These are phyloP conservation scores for Phialemoniopsis sp. DNA, from an alignment of 2,329 filamentous ascomycete genomes.

Conservation along the genomic window DNA sequence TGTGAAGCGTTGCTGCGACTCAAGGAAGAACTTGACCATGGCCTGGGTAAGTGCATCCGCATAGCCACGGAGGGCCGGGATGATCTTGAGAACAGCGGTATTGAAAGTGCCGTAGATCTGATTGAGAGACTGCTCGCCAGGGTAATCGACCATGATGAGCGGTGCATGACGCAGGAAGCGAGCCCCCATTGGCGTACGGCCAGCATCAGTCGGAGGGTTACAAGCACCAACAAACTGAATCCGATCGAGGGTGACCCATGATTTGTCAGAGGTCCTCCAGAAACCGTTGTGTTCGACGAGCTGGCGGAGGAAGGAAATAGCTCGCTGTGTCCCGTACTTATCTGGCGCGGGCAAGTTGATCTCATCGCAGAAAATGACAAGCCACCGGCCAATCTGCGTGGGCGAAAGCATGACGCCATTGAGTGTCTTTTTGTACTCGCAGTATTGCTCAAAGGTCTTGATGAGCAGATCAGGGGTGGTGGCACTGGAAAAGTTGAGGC, in stretches of 20 bases:
- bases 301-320: slow-evolving; percentile 95
- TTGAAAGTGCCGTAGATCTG: slow-evolving; percentile 99
- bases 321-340: slow-evolving; percentile 94
- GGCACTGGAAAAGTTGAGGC: slow-evolving; percentile 98
- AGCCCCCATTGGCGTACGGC: slow-evolving; percentile 88
- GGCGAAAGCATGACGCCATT: slow-evolving; percentile 95
- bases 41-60: slow-evolving; percentile 90
- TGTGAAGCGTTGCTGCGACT: slow-evolving; percentile 92
- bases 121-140: slow-evolving; percentile 86
- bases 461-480: slow-evolving; percentile 96
- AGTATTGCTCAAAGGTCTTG: slow-evolving; percentile 99
- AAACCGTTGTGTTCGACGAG: slow-evolving; percentile 98
- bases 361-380: slow-evolving; percentile 98
- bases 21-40: slow-evolving; percentile 95
- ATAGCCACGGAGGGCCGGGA: slow-evolving; percentile 91
- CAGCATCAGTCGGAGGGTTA: slow-evolving; percentile 96
- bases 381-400: slow-evolving; percentile 93
- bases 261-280: slow-evolving; percentile 96
- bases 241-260: slow-evolving; percentile 94
- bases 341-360: slow-evolving; percentile 98
- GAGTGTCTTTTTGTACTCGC: slow-evolving; percentile 97
- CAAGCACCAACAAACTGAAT: slow-evolving; percentile 99
- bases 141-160: slow-evolving; percentile 99
- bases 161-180: slow-evolving; percentile 94
- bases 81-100: slow-evolving; percentile 90